A percentile compares a stretch with the other conserved stretches of the same genome.
Conservation (phyloP, 2,329 filamentous ascomycete genomes). For the Trichoderma simmonsii region DNA sequence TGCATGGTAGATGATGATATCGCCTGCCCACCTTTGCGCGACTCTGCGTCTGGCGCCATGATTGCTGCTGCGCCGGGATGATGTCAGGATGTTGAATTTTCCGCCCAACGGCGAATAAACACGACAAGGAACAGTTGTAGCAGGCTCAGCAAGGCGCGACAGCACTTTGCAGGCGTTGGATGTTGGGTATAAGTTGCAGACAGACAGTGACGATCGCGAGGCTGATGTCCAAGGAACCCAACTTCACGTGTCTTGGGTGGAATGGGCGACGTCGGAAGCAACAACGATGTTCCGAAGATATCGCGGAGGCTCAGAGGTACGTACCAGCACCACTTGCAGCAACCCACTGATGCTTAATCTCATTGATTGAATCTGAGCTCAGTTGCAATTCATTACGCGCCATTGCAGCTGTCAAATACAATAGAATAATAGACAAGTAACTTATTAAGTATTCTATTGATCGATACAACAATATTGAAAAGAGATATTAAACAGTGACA, state of each 20-base stretch:
- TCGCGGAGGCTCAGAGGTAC: background rate
- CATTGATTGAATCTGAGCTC: background rate
- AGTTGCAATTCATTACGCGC: background rate
- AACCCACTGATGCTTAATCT: background rate
- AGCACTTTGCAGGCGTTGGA: background rate
- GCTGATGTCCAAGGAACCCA: slow-evolving; percentile 15
- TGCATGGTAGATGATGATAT: background rate
- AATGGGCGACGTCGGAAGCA: background rate
- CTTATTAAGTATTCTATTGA: background rate
- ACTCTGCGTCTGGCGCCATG: slow-evolving; percentile 25
- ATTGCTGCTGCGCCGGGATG: background rate
- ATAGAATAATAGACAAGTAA: background rate
- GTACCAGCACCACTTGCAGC: background rate
- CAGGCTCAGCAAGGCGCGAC: background rate
- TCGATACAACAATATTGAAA: background rate
- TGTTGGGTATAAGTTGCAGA: background rate
- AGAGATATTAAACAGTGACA: background rate
- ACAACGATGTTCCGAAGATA: slow-evolving; percentile 15
- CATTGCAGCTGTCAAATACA: background rate
- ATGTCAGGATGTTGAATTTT: background rate
- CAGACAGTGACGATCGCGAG: slow-evolving; percentile 7
- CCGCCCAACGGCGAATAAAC: background rate
- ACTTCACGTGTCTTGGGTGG: slow-evolving; percentile 12
- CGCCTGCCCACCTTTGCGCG: slow-evolving; percentile 31
- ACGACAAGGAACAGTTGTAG: background rate